These are phyloP conservation scores for Narthecium ossifragum DNA, from an alignment of 106 monocot species.

Conservation along the genomic window DNA sequence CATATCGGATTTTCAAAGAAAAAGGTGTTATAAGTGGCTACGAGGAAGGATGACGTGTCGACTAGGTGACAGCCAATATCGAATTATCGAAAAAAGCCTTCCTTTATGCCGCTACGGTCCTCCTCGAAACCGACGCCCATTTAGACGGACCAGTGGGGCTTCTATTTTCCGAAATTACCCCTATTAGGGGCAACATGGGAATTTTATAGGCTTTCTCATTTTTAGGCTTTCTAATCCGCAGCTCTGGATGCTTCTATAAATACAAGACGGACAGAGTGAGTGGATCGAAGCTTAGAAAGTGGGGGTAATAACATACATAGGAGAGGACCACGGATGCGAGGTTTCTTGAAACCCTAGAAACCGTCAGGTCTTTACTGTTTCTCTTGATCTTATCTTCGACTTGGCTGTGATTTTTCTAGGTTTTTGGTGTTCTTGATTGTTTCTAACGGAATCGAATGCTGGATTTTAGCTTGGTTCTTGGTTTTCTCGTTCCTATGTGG, in stretches of 20 bases:
- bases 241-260: not conserved
- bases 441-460: not conserved
- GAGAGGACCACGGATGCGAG: not conserved
- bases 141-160: not conserved
- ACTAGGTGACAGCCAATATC: not conserved
- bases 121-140: slow-evolving; percentile 4
- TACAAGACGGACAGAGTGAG: not conserved
- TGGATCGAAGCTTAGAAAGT: not conserved
- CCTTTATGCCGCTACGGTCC: not conserved
- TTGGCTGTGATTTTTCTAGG: no score
- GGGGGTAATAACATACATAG: slow-evolving; percentile 1
- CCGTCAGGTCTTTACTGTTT: not conserved
- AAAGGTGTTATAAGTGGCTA: slow-evolving; percentile 27
- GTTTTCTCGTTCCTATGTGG: not conserved
- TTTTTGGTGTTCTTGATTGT: not conserved
- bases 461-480: not conserved
- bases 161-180: no score
- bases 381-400: no score
- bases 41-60: slow-evolving; percentile 41
- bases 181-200: no score
- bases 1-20: no score
- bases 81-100: not conserved
- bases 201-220: no score
- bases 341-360: not conserved
- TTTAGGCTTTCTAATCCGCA: not conserved